Base-by-base conservation (phyloP, 495 filamentous ascomycete genomes). In the Stereocaulon alpinum region DNA sequence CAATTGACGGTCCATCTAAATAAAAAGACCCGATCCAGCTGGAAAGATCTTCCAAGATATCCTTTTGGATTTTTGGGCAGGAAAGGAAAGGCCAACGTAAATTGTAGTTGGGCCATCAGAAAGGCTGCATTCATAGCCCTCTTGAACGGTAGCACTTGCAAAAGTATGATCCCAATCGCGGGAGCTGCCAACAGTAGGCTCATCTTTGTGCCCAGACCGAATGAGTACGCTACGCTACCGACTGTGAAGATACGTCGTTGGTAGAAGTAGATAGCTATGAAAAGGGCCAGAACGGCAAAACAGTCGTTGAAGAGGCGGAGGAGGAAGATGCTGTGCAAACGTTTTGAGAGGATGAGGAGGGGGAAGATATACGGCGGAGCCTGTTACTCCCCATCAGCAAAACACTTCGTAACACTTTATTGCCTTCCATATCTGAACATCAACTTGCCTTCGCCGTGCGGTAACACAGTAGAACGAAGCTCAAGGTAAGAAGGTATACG, bases 1-100 rank as follows among this genome's bases (percentile, higher is more conserved):
- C 92, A 98, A 70, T 98, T 98, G 59, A 98, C 93, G 0, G 93
- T 97, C 93, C 93, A 97, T 69, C 95, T 91, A 77, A 89, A 96
- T 62, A 95, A 77, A 69, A 98, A 98, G 63, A 85, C 80, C 48
- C 93, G 78, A 30, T 87, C 87, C 30, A 98, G 75, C 73, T 98
- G 90, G 64, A 98, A 98, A 0, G 93, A 90, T 52, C 86, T 76
- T 34, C 78, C 76, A 5, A 91, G 61, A 64, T 98, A 98, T 12
- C 87, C 87, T 48, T 66, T 69, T 17, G 85, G 72, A 64, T 89
- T 86, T 37, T 70, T 69, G 9, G 77, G 73, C 24, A 95, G 72
- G 71, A 97, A 97, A 2, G 90, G 89, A 17, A 85, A 74, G 3
- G 81, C 89, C 52, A 96, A 77, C 22, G 22, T 62, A 15, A 94